A percentile compares a stretch with the other conserved stretches of the same genome.
Evolutionary conservation across 108 stramenopile genomes (phyloP).

Genomic region (Phaeodactylum tricornutum): DNA sequence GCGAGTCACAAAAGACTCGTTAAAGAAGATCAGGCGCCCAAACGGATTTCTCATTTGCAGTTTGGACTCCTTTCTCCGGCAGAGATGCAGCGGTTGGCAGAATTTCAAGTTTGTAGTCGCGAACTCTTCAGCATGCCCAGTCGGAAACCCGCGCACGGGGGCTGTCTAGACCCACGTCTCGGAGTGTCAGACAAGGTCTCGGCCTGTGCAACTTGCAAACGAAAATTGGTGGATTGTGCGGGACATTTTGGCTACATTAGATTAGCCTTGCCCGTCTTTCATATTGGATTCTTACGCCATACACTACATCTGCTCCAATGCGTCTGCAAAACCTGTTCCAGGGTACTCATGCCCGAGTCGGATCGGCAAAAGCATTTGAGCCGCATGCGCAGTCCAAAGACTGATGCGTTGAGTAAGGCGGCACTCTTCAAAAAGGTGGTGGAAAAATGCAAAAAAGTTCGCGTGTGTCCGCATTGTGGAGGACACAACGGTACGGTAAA

Average conservation of each 20-base stretch:
- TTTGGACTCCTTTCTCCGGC: slow-evolving; percentile 89
- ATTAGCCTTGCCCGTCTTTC: slow-evolving; percentile 93
- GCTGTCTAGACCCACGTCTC: slow-evolving; percentile 87
- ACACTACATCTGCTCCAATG: slow-evolving; percentile 86
- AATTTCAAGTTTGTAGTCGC: slow-evolving; percentile 86
- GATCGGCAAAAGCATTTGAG: slow-evolving; percentile 52
- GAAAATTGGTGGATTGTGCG: slow-evolving; percentile 87
- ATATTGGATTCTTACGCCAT: slow-evolving; percentile 96
- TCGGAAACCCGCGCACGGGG: slow-evolving; percentile 81
- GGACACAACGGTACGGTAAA: slow-evolving; percentile 91
- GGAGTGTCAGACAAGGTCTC: slow-evolving; percentile 90
- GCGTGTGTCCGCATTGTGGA: slow-evolving; percentile 82
- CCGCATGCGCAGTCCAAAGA: slow-evolving; percentile 70
- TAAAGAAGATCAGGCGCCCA: slow-evolving; percentile 64
- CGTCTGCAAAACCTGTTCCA: slow-evolving; percentile 95
- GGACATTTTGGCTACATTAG: slow-evolving; percentile 96
- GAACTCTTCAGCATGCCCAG: slow-evolving; percentile 92
- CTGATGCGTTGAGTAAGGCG: slow-evolving; percentile 70
- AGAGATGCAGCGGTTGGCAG: slow-evolving; percentile 88
- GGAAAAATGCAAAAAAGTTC: slow-evolving; percentile 87
- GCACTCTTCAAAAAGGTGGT: slow-evolving; percentile 78
- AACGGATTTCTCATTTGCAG: slow-evolving; percentile 89
- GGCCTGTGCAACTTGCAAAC: slow-evolving; percentile 89
- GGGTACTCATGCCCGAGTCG: slow-evolving; percentile 70
- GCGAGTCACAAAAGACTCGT: slow-evolving; percentile 37